Conservation (phyloP, 352 stramenopile genomes). For the Pelagophyceae sp. region DNA sequence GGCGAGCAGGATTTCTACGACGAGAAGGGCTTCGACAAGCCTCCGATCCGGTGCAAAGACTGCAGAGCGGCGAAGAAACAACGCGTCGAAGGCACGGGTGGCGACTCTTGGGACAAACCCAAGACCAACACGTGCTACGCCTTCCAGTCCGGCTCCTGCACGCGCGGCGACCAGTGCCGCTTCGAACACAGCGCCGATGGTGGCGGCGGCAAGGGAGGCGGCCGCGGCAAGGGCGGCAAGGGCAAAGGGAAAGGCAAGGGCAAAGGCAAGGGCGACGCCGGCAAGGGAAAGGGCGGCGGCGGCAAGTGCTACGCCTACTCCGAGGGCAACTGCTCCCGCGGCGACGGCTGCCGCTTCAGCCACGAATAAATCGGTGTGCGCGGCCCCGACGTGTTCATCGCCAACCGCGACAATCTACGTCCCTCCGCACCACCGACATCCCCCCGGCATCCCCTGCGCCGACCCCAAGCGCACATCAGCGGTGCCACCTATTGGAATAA, state of each 20-base stretch:
- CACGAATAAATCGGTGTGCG: background rate
- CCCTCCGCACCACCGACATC: too few species aligned
- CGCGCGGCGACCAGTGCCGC: background rate
- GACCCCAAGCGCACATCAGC: too few species aligned
- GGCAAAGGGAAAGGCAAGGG: background rate
- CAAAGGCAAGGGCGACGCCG: slow-evolving; percentile 12
- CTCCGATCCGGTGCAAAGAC: slow-evolving; percentile 31
- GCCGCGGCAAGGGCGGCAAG: background rate
- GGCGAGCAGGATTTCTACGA: slow-evolving; percentile 32
- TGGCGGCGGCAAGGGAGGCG: background rate
- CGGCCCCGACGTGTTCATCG: too few species aligned
- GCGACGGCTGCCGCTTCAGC: background rate
- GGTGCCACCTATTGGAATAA: too few species aligned
- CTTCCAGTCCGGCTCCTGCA: background rate
- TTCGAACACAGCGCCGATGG: background rate
- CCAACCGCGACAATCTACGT: too few species aligned
- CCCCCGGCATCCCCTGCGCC: too few species aligned
- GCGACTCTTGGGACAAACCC: background rate
- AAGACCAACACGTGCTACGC: background rate
- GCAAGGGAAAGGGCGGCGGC: slow-evolving; percentile 14
- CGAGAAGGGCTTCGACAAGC: slow-evolving; percentile 30
- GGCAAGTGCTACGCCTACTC: slow-evolving; percentile 12
- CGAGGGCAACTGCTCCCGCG: background rate
- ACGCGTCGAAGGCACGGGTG: background rate
- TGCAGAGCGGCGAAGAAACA: slow-evolving; percentile 30